phyloP scores from a whole-genome alignment of 2,329 filamentous ascomycete species.

The Albifimbria verrucaria region DNA sequence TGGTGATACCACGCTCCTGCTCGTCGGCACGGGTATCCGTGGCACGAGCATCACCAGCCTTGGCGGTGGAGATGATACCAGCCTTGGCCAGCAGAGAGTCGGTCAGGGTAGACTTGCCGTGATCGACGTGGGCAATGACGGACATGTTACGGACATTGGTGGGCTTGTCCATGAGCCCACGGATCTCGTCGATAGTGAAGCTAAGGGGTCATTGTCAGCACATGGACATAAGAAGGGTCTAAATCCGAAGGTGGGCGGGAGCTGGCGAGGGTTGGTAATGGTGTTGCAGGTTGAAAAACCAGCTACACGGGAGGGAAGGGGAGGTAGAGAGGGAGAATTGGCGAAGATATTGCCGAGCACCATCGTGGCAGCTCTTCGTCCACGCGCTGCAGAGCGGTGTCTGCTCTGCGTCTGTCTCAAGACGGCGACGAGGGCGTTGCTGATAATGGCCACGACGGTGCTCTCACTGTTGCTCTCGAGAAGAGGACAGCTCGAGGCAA shows the following conservation, averaged over 20 bases:
- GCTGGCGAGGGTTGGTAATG: neutral
- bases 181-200: conserved; percentile 97
- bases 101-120: conserved; percentile 99
- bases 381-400: too few species aligned
- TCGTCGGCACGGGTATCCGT: conserved; percentile 97
- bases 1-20: conserved; percentile 99
- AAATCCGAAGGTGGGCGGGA: conserved; percentile 36
- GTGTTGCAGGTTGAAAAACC: too few species aligned
- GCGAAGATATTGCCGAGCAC: too few species aligned
- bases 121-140: conserved; percentile 99
- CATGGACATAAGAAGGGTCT: conserved; percentile 24
- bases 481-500: too few species aligned
- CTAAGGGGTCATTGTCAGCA: conserved; percentile 59
- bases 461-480: too few species aligned
- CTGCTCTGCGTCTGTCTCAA: too few species aligned
- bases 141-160: conserved; percentile 91
- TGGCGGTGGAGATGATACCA: conserved; percentile 98
- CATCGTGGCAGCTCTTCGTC: too few species aligned
- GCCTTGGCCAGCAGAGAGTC: conserved; percentile 98
- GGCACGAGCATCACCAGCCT: conserved; percentile 92
- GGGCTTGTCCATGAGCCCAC: conserved; percentile 74
- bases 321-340: too few species aligned
- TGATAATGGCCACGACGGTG: too few species aligned
- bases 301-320: conserved; percentile 6
- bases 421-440: too few species aligned